Conservation (phyloP, 306 rosid species). For the Benincasa hispida region DNA sequence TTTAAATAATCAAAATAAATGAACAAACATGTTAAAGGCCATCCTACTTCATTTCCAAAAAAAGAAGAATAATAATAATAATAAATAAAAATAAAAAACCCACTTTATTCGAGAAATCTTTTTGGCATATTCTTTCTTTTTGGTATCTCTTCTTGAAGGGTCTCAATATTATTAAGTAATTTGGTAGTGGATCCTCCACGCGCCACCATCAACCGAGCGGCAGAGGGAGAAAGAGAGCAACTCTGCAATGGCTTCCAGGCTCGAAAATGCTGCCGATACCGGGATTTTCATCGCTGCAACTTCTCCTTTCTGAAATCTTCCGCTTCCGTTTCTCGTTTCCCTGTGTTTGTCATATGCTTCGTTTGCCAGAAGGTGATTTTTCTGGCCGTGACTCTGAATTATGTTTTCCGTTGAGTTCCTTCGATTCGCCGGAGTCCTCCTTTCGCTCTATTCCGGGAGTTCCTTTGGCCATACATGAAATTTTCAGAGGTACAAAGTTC, state of each 20-base stretch:
- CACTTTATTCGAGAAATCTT: slow-evolving; percentile 1
- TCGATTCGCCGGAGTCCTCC: slow-evolving; percentile 17
- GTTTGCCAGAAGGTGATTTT: not conserved
- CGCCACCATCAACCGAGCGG: slow-evolving; percentile 7
- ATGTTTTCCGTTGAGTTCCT: slow-evolving; percentile 28
- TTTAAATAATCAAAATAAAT: too few relatives aligned
- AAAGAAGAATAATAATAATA: too few relatives aligned
- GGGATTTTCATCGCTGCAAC: slow-evolving; percentile 27
- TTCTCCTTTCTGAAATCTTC: slow-evolving; percentile 31
- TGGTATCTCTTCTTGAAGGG: not conserved
- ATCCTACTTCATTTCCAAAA: too few relatives aligned
- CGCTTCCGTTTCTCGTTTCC: slow-evolving; percentile 4
- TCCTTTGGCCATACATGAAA: slow-evolving; percentile 17
- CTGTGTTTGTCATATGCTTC: slow-evolving; percentile 2
- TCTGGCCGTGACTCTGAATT: slow-evolving; percentile 14
- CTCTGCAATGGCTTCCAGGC: slow-evolving; percentile 36
- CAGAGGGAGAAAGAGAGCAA: not conserved
- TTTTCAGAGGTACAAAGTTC: slow-evolving; percentile 26
- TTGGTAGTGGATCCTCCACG: not conserved
- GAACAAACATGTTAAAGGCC: not conserved
- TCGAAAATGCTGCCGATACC: slow-evolving; percentile 20
- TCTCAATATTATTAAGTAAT: not conserved
- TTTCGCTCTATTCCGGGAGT: slow-evolving; percentile 19
- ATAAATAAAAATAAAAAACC: too few relatives aligned
- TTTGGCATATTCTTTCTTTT: slow-evolving; percentile 10